Base-by-base conservation (phyloP, 2,329 filamentous ascomycete species). In the Pseudohalonectria lignicola region DNA sequence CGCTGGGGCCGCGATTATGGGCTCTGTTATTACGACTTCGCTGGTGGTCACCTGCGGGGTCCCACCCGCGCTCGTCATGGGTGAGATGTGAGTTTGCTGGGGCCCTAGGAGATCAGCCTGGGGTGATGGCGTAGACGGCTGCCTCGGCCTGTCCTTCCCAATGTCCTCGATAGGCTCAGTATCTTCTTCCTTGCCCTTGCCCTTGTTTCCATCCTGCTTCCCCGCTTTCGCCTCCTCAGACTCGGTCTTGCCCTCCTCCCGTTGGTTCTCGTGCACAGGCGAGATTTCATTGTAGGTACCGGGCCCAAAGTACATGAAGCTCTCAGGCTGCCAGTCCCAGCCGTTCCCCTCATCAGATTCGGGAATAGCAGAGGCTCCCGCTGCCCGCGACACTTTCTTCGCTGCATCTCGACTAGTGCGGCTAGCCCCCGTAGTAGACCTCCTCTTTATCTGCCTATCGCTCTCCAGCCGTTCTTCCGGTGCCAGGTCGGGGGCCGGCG, bases 381-480 rank as follows among this genome's bases (percentile, higher is more conserved):
- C 19, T 8, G 2, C 10, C 18, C 31, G 18, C 2, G 31, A 17
- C 5, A 13, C 19, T 19, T 21, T 11, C 7, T 13, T 11, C 13
- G 31, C 16, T 5, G 31, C 31, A 19, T 10, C 5, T 10, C 19
- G 16, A 19, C n/a, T 16, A n/a, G 11, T 34, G 17, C 19, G 45
- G 33, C 32, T 11, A 23, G 23, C 36, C 25, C 48, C 42, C 10
- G 39, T 32, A 12, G 49, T 48, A 20, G 48, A 51, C 40, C 57
- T 54, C 30, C 63, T 59, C 39, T 57, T 63, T 20, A 66, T 42
- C 49, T 73, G 66, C 46, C 67, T 64, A 45, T 72, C 67, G 45
- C 67, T 70, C 45, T 67, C 67, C 15, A 72, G 61, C 37, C 56
- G 61, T 47, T 74, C 69, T 45, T 74, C 69, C n/a, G 70, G 70